These are phyloP conservation scores for Sequoiadendron giganteum DNA, from an alignment of 75 land plant species.

Conservation along the genomic window DNA sequence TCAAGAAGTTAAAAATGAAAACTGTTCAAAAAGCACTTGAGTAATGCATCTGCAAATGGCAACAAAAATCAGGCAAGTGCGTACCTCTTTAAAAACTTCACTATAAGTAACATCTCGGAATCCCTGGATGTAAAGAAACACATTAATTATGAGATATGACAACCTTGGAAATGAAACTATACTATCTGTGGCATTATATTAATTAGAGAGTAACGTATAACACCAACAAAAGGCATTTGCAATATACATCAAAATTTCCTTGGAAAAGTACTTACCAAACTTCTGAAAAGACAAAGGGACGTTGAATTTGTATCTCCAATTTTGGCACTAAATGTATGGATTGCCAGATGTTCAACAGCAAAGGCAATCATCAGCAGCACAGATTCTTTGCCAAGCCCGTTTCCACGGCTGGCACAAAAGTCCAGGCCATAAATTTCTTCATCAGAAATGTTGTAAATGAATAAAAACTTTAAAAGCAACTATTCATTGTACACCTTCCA, in stretches of 20 bases:
- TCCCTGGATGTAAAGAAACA: background rate
- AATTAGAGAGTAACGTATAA: background rate
- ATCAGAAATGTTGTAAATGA: background rate
- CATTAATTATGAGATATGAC: background rate
- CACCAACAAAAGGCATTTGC: background rate
- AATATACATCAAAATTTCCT: background rate
- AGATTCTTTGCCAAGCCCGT: constrained; percentile 76
- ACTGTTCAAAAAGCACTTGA: background rate
- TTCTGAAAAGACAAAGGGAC: constrained; percentile 61
- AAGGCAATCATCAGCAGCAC: constrained; percentile 78
- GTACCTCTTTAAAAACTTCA: constrained; percentile 13
- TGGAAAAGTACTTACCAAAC: constrained; percentile 39
- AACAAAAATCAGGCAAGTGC: background rate
- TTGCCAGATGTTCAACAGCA: constrained; percentile 49
- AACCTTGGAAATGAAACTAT: background rate
- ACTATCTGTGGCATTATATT: background rate
- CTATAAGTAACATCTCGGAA: constrained; percentile 7
- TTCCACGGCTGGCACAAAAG: constrained; percentile 53
- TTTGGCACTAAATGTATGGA: constrained; percentile 59
- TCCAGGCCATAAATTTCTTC: background rate
- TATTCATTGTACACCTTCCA: background rate
- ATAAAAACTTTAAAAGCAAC: background rate
- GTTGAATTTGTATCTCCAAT: constrained; percentile 67
- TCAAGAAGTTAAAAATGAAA: background rate
- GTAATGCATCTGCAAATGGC: background rate